Conservation (phyloP, 768 basidiomycete species). For the Tephrocybe sp. region DNA sequence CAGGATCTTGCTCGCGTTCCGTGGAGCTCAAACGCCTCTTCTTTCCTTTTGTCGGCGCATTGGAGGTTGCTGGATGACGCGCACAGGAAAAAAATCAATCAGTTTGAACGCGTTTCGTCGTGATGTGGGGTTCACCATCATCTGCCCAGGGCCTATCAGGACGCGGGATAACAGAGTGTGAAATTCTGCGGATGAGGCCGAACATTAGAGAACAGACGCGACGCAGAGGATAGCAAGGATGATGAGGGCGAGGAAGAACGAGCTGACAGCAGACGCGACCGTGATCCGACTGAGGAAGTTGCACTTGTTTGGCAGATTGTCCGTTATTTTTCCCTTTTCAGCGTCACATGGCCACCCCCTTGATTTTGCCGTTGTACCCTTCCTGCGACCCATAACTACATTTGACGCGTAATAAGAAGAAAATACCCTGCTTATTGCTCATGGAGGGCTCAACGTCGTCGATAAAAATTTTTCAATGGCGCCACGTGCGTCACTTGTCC, state of each 20-base stretch:
- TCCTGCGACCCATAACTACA: too few species aligned
- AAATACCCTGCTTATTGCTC: too few species aligned
- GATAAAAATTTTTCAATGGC: background rate
- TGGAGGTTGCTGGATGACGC: slow-evolving; percentile 61
- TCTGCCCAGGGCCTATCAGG: slow-evolving; percentile 78
- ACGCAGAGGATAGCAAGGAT: slow-evolving; percentile 2
- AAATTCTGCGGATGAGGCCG: slow-evolving; percentile 69
- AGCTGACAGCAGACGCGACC: slow-evolving; percentile 17
- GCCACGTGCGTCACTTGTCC: background rate
- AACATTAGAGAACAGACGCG: slow-evolving; percentile 46
- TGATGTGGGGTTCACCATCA: slow-evolving; percentile 53
- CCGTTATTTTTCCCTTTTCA: slow-evolving; percentile 8
- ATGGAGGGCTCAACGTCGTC: too few species aligned
- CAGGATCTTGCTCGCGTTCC: slow-evolving; percentile 40
- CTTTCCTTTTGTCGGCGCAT: slow-evolving; percentile 64
- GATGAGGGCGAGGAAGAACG: slow-evolving; percentile 7
- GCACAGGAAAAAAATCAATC: slow-evolving; percentile 20
- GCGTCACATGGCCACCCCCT: slow-evolving; percentile 1
- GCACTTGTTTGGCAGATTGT: slow-evolving; percentile 15
- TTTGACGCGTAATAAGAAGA: too few species aligned
- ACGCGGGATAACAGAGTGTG: slow-evolving; percentile 66
- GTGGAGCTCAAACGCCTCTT: slow-evolving; percentile 64
- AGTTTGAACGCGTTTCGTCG: slow-evolving; percentile 26
- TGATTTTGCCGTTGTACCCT: background rate
- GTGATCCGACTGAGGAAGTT: slow-evolving; percentile 20